These are phyloP conservation scores for Syzygium aromaticum DNA, from an alignment of 345 rosid species.

Conservation along the genomic window DNA sequence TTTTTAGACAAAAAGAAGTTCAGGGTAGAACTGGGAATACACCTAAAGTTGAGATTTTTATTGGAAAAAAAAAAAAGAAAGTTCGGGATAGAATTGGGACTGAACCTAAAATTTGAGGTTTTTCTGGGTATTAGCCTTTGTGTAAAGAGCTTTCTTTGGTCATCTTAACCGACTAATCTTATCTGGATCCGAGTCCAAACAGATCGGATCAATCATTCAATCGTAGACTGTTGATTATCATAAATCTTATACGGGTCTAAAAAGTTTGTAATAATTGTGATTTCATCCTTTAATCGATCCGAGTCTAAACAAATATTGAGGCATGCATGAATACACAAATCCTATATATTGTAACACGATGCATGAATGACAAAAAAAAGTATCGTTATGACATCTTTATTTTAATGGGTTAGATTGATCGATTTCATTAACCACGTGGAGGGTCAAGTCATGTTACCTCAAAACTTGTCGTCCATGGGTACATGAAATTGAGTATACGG, in stretches of 20 bases:
- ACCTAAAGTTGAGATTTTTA: neutral
- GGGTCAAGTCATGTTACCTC: neutral
- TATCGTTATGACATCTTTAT: neutral
- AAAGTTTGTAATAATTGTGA: neutral
- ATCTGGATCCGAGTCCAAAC: neutral
- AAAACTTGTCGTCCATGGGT: neutral
- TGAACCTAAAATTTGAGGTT: neutral
- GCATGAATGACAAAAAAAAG: neutral
- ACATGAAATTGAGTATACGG: too few species aligned
- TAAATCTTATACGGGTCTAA: neutral
- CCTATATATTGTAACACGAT: rapidly evolving
- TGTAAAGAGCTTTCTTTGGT: neutral
- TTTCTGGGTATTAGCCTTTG: neutral
- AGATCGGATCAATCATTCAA: neutral
- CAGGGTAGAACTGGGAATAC: rapidly evolving
- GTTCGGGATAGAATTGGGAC: rapidly evolving
- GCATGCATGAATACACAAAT: neutral
- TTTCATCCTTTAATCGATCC: neutral
- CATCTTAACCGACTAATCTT: neutral
- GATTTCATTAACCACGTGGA: neutral
- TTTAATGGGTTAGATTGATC: neutral
- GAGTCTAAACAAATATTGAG: neutral
- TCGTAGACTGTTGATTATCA: neutral
- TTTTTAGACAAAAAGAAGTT: neutral
- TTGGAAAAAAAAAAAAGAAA: neutral